Evolutionary conservation across 2,329 filamentous ascomycete species (phyloP).

Genomic region (Camillea tinctor): DNA sequence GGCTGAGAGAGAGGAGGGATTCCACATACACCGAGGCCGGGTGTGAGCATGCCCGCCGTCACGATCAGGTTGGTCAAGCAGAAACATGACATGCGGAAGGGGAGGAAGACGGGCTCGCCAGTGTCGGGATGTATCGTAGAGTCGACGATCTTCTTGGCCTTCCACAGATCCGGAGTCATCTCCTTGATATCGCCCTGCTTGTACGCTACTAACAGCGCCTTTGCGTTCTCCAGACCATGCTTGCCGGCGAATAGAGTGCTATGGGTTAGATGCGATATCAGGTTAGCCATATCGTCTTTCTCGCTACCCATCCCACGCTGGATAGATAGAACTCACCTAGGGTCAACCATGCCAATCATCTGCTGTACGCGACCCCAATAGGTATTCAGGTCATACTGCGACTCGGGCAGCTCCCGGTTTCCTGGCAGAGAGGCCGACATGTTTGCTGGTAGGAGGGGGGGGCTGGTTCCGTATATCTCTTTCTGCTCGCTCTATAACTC

Average conservation of each 20-base stretch:
- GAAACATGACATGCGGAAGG: constrained; percentile 97
- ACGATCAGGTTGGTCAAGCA: constrained; percentile 92
- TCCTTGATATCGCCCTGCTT: constrained; percentile 75
- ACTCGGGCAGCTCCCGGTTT: constrained; percentile 79
- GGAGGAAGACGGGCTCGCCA: constrained; percentile 85
- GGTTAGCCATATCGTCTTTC: constrained; percentile 13
- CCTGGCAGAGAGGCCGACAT: constrained; percentile 69
- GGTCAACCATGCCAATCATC: constrained; percentile 86
- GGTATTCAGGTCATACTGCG: constrained; percentile 86
- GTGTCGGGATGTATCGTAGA: constrained; percentile 96
- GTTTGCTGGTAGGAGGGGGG: too few relatives aligned
- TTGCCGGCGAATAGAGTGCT: constrained; percentile 85
- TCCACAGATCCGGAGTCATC: constrained; percentile 92
- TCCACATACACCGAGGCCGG: constrained; percentile 66
- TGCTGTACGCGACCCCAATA: constrained; percentile 96
- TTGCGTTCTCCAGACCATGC: constrained; percentile 80
- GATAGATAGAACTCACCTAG: constrained; percentile 66
- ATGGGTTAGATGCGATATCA: not conserved
- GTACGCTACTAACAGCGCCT: constrained; percentile 76
- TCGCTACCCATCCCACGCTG: not conserved
- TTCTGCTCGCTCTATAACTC: constrained; percentile 7
- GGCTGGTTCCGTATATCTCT: constrained; percentile 9
- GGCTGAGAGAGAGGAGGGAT: not conserved
- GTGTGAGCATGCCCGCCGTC: constrained; percentile 95
- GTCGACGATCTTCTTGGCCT: constrained; percentile 95